Conservation (phyloP, 768 basidiomycete species). For the Tulasnella sp. region DNA sequence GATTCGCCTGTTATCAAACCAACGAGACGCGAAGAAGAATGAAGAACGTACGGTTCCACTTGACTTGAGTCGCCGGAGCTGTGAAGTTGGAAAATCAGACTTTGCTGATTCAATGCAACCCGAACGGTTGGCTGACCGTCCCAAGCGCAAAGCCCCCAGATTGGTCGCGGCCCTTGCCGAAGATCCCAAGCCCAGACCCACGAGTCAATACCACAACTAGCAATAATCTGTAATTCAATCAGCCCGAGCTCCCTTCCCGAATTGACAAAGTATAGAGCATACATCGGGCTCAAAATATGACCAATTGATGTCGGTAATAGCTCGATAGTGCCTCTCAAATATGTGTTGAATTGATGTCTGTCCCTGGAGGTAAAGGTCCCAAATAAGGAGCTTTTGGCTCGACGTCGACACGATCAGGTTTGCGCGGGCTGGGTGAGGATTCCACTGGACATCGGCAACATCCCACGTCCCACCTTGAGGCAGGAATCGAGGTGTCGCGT, state of each 20-base stretch:
- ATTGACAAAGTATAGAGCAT: neutral
- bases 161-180: constrained; percentile 40
- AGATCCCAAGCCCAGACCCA: constrained; percentile 96
- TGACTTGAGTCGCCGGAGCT: constrained; percentile 91
- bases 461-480: constrained; percentile 97
- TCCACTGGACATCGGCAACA: constrained; percentile 89
- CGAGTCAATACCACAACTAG: constrained; percentile 86
- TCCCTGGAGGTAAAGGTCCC: constrained; percentile 72
- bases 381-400: constrained; percentile 83
- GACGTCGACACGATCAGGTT: constrained; percentile 84
- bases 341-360: constrained; percentile 78
- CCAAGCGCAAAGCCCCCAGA: constrained; percentile 47
- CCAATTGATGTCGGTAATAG: constrained; percentile 99
- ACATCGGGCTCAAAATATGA: constrained; percentile 70
- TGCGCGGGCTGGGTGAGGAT: constrained; percentile 63
- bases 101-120: neutral
- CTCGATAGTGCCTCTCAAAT: constrained; percentile 81
- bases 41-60: constrained; percentile 63
- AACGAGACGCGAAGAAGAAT: neutral
- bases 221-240: constrained; percentile 38
- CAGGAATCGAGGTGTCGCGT: constrained; percentile 82
- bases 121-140: constrained; percentile 33
- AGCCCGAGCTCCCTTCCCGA: neutral
- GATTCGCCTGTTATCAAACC: neutral
- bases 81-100: neutral